A percentile compares a stretch with the other conserved stretches of the same genome.
phyloP scores from a whole-genome alignment of 208 protist genomes.

The Kentomonas sorsogonicus region DNA sequence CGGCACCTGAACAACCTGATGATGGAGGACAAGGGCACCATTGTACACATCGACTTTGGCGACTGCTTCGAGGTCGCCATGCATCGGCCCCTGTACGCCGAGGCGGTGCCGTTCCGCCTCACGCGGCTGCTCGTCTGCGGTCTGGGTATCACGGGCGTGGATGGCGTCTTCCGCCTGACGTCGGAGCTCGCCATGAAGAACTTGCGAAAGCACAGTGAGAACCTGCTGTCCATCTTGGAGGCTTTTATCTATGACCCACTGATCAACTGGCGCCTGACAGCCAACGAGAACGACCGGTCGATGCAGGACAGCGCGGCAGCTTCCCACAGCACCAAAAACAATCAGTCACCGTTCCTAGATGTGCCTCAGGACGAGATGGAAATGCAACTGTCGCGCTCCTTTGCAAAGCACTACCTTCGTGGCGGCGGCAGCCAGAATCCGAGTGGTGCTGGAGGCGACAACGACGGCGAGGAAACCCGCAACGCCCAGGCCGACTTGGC shows the following conservation, averaged over 20 bases:
- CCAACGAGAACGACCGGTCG: slow-evolving; percentile 29
- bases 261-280: slow-evolving; percentile 98
- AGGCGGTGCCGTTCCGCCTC: slow-evolving; percentile 99
- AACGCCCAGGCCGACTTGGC: slow-evolving; percentile 84
- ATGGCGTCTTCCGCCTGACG: slow-evolving; percentile 97
- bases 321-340: slow-evolving; percentile 8
- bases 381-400: slow-evolving; percentile 75
- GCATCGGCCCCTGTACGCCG: slow-evolving; percentile 97
- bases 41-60: slow-evolving; percentile 99
- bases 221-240: slow-evolving; percentile 99
- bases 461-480: slow-evolving; percentile 61
- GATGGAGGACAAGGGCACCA: slow-evolving; percentile 96
- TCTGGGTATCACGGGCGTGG: slow-evolving; percentile 98
- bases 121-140: slow-evolving; percentile 98
- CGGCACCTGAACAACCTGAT: slow-evolving; percentile 99
- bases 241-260: slow-evolving; percentile 99
- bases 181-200: slow-evolving; percentile 98
- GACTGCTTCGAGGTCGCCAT: slow-evolving; percentile 99
- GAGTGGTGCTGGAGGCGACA: not conserved
- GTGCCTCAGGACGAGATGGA: slow-evolving; percentile 21
- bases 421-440: not conserved
- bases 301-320: not conserved
- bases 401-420: slow-evolving; percentile 33
- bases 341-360: slow-evolving; percentile 14
- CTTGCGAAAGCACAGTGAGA: slow-evolving; percentile 97